Base-by-base conservation (phyloP, 2,329 filamentous ascomycete genomes). In the Diaporthe destruens region DNA sequence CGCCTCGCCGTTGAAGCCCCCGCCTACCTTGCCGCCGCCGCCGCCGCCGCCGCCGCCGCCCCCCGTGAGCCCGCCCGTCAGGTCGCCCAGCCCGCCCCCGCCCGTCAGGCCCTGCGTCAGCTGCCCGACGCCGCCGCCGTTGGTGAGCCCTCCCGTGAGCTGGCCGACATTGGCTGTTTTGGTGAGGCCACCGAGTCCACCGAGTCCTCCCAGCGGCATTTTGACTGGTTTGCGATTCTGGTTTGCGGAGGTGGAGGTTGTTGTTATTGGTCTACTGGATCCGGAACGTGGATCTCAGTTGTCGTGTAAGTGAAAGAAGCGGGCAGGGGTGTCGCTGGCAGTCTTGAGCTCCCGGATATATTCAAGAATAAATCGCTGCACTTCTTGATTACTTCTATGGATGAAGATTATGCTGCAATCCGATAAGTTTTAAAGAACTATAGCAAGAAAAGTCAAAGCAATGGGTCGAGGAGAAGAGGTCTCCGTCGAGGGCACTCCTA, bases 1-100 rank as follows among this genome's bases (percentile, higher is more conserved):
- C n/a, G 54, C 59, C n/a, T 71, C 68, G 34, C 73, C 73, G 51
- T 71, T 20, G 71, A 70, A 59, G 20, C 71, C 67, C 49, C 51
- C 53, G 57, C 73, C 73, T 1, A 72, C 73, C 32, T 74, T 74
- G 54, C 73, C 72, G 14, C 23, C 32, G 34, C 54, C 51, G 54
- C n/a, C 23, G 4, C 59, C 42, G 59, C 66, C n/a, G n/a, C n/a
- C n/a, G n/a, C n/a, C n/a, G n/a, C n/a, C n/a, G 23, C 71, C 71
- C n/a, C 71, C 71, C 9, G 51, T 49, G n/a, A 39, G 32, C 34
- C 69, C 69, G 44, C 61, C 61, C 7, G 61, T 66, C 3, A 66
- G 61, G 25, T 49, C 47, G 68, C 55, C 56, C 3, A 71, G 56
- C 39, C 49, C 69, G 59, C 59, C 59, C 0, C 53, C 53, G n/a